Evolutionary conservation across 2,329 filamentous ascomycete species (phyloP), one percentile per base, ranked within the genome.

Genomic region (Xylaria sp.): DNA sequence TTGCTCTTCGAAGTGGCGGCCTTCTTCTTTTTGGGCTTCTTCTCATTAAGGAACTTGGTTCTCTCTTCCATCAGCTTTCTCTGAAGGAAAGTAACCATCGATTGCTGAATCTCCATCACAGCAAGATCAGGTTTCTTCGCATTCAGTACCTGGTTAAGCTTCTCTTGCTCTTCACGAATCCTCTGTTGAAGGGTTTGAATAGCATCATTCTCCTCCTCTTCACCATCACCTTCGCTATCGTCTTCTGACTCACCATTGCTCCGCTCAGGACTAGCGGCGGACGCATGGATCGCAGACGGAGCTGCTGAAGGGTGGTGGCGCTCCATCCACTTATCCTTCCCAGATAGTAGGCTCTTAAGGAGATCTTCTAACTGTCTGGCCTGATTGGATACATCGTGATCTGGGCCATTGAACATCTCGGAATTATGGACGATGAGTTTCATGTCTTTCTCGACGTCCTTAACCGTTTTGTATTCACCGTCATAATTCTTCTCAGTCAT

Each of bases 11-110:
- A 17, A 54, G 12, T 36, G 14, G 93, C 97, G 42, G 85, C 97
- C 69, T 88, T 98, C 68, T 97, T 98, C 85, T 97, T 98, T 79
- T 90, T 98, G 75, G 94, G 93, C 68, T 87, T 97, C 75, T 90
- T 87, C 75, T 85, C 80, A 53, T 81, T 86, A 75, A 74, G 83
- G 75, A 92, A 87, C 72, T 91, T 85, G 51, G 81, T 88, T 69
- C 91, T 91, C 79, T 96, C 90, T 73, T 88, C 87, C 9, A 92
- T 88, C 64, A 97, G 90, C 69, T 92, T 90, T 73, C 89, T 85
- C 77, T 93, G 89, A 24, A 94, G 83, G 76, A 89, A 81, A 12
- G 82, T 84, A 57, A 94, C 85, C 70, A 93, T 87, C 39, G 85
- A 84, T 70, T 89, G 85, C 68, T 89, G 85, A 4, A 89, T 82